Base-by-base conservation (phyloP, 305 asterid species). In the Fraxinus latifolia region DNA sequence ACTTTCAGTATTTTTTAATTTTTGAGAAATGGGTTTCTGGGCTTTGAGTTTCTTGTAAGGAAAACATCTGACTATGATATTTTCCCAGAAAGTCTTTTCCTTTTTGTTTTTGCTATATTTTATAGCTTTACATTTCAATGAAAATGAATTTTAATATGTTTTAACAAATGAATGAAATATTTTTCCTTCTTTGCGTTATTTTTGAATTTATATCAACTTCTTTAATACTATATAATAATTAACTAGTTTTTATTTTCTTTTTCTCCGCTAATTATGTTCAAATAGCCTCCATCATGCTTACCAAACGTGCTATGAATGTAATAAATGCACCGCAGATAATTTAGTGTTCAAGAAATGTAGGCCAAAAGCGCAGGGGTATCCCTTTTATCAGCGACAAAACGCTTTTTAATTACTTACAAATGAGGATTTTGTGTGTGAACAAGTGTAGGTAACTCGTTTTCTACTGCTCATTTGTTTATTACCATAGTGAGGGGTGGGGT, bases 41-140 rank as follows among this genome's bases (percentile, higher is more conserved):
- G 76, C 84, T 88, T 89, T 88, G 88, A 89, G 91, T 89, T 89
- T 71, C 75, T 77, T 70, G 71, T 76, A 87, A 81, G 87, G 83
- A 76, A 80, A 33, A 74, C 19, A 67, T 77, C 42, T 80, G 79
- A 77, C 79, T 58, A 1, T 84, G 11, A 23, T 27, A 62, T 36
- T 62, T 39, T 65, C 34, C 72, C 5, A 23, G 32, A 23, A 65
- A 65, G 72, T 3, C 0, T 2, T 65, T 21, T 8, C 33, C 33
- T 25, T 65, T 9, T 23, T 95, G 29, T 65, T 58, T 58, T 19
- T 58, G 8, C 29, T 6, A 58, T 58, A 6, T 58, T 58, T 58
- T 17, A n/a, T 58, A 4, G 29, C 29, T 58, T 17, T 89, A 58
- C 12, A 58, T 58, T 5, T 58, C 7, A 32, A 5, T 73, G 2